Evolutionary conservation across 176 grass and related monocot genomes (phyloP), one percentile per base, ranked within the genome.

Genomic region (Triticum dicoccoides): DNA sequence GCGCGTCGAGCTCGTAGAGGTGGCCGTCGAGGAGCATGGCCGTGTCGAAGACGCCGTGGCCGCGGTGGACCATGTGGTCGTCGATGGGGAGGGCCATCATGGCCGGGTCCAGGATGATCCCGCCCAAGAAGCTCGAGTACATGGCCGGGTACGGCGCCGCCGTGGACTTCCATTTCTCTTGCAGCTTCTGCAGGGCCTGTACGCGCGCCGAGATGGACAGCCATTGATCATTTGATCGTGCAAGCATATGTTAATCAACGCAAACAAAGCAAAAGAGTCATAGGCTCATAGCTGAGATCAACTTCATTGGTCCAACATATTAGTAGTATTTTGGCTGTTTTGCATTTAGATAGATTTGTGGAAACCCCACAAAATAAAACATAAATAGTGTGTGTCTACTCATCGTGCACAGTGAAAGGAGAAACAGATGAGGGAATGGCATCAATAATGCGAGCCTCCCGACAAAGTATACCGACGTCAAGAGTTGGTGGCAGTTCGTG

Each of bases 1-100:
- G 93, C 13, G 33, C 13, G 82, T 92, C 96, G 3, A 98, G 91
- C 79, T 98, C 96, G 88, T 95, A 98, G 15, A 95, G 78, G 29
- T 66, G 80, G 33, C 93, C 96, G 82, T 98, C 90, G 11, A 98
- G 81, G 76, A 95, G 56, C 94, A 93, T 93, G 51, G 96, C 96
- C 20, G 96, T 98, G 90, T 98, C 93, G 71, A 98, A 98, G 63
- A 98, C 93, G 78, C 91, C 96, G 82, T 98, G 96, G 5, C 93
- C 93, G 61, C 92, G 80, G 86, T 98, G 96, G 9, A 94, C 91
- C 93, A 96, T 98, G 82, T 98, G 96, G 88, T 98, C 93, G 82
- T 98, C 93, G 27, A 96, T 78, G 2, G 91, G 90, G 76, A 98
- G 41, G 17, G 63, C 76, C 96, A 98, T 96, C 85, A 89, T 93